Evolutionary conservation across 1,139 yeast species (phyloP).

Genomic region (Blastobotrys petasosporus): DNA sequence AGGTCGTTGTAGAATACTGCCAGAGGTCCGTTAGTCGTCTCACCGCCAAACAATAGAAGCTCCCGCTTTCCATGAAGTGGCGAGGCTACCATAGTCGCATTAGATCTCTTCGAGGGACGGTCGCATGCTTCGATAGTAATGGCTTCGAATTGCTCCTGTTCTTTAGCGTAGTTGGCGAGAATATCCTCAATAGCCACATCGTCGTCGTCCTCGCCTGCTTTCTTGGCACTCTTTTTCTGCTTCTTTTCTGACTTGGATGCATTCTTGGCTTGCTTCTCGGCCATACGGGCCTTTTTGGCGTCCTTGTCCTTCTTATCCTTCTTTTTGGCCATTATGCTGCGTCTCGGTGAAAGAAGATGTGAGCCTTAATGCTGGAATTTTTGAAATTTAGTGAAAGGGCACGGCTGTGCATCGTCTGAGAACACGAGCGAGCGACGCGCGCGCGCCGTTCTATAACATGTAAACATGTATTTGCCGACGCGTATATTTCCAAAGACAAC

Average conservation of each 20-base stretch:
- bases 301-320: constrained; percentile 85
- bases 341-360: background rate
- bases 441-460: background rate
- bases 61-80: constrained; percentile 76
- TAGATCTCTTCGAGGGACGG: constrained; percentile 64
- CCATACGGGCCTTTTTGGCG: constrained; percentile 83
- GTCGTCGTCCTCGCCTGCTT: constrained; percentile 72
- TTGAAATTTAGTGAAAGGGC: background rate
- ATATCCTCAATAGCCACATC: constrained; percentile 85
- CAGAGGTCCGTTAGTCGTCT: constrained; percentile 45
- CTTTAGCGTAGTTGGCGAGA: constrained; percentile 67
- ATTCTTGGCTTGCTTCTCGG: constrained; percentile 76
- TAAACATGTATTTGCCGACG: background rate
- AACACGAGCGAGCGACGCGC: no score
- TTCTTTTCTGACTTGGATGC: constrained; percentile 66
- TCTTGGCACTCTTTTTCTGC: constrained; percentile 68
- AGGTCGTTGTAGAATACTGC: constrained; percentile 80
- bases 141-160: constrained; percentile 71
- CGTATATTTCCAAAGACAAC: background rate
- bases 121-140: constrained; percentile 53
- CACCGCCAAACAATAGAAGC: constrained; percentile 86
- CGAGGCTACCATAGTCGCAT: constrained; percentile 67
- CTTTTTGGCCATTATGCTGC: constrained; percentile 59
- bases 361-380: constrained; percentile 1
- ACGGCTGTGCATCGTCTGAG: no score